Base-by-base conservation (phyloP, 495 filamentous ascomycete species). In the Tetracladium marchalianum region DNA sequence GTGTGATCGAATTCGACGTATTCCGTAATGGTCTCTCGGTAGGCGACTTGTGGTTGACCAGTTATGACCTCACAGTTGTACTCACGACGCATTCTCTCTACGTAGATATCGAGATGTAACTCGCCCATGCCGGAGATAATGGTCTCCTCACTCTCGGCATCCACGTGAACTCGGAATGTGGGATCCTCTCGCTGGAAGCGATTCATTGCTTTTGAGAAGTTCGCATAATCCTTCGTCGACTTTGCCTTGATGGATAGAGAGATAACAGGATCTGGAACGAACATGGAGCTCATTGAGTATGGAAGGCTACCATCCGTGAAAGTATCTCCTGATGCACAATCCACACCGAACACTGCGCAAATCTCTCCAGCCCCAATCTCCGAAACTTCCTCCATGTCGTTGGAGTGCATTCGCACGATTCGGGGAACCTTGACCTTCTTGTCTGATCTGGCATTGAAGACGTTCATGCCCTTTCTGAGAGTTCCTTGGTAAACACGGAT, bases 51-150 rank as follows among this genome's bases (percentile, higher is more conserved):
- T 4, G 93, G 93, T 56, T 93, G 85, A 45, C 93, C 92, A n/a
- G 89, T 95, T 58, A 82, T 76, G 58, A 90, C 95, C 56, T 94
- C 90, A 45, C 96, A 90, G 51, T 81, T 82, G 73, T 99, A 99
- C 65, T 99, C 93, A 61, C 93, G 84, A 44, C 87, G 85, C 80
- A 99, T 93, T 55, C 93, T 90, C 70, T 99, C 93, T 34, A 97
- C 80, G 69, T 99, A 99, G 63, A 99, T 94, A 54, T 90, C 86
- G 18, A 99, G 76, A 65, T 99, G 93, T 48, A 99, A 65, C 63
- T 99, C 93, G 51, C 93, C 93, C 93, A 99, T 99, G 41, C 93
- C 93, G 36, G 85, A 90, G 62, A 99, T 97, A 63, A 99, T 92
- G 39, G 90, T 95, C 69, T 99, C 85, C 52, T 90, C 79, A 53